Evolutionary conservation across 345 rosid species (phyloP).

Genomic region (Linum trigynum): DNA sequence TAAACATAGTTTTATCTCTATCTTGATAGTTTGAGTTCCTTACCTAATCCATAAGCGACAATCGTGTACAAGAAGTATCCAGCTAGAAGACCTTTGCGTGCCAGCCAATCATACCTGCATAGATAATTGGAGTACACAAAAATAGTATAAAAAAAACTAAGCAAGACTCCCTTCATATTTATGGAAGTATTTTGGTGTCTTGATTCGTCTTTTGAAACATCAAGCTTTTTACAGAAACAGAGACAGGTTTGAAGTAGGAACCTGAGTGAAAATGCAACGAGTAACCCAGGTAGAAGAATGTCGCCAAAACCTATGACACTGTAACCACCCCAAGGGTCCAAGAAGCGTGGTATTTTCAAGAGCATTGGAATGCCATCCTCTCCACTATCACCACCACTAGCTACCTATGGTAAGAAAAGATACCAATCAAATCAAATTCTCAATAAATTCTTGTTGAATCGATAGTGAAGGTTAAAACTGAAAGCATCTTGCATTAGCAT

Average conservation of each 20-base stretch:
- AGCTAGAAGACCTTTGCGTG: slow-evolving; percentile 68
- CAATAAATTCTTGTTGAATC: too few relatives aligned
- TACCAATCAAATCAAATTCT: slow-evolving; percentile 4
- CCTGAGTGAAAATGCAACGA: slow-evolving; percentile 92
- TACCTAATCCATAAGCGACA: slow-evolving; percentile 91
- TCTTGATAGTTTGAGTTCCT: not conserved
- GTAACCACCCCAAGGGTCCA: slow-evolving; percentile 99
- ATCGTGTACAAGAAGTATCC: slow-evolving; percentile 97
- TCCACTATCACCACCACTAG: slow-evolving; percentile 89
- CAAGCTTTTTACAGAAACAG: not conserved
- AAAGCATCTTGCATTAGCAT: not conserved
- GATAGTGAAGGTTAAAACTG: slow-evolving; percentile 1
- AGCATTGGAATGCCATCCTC: slow-evolving; percentile 99
- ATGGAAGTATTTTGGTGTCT: too few relatives aligned
- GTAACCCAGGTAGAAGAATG: slow-evolving; percentile 89
- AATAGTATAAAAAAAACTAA: too few relatives aligned
- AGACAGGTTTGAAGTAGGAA: slow-evolving; percentile 12
- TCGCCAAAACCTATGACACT: slow-evolving; percentile 97
- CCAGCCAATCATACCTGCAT: slow-evolving; percentile 84
- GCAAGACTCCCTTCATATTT: too few relatives aligned
- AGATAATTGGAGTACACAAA: too few relatives aligned
- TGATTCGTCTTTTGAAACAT: too few relatives aligned
- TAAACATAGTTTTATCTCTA: too few relatives aligned
- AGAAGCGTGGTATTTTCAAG: slow-evolving; percentile 87
- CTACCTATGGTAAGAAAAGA: slow-evolving; percentile 48